These are phyloP conservation scores for Mortierella sp. DNA, from an alignment of 371 early-diverging fungal genomes.

Conservation along the genomic window DNA sequence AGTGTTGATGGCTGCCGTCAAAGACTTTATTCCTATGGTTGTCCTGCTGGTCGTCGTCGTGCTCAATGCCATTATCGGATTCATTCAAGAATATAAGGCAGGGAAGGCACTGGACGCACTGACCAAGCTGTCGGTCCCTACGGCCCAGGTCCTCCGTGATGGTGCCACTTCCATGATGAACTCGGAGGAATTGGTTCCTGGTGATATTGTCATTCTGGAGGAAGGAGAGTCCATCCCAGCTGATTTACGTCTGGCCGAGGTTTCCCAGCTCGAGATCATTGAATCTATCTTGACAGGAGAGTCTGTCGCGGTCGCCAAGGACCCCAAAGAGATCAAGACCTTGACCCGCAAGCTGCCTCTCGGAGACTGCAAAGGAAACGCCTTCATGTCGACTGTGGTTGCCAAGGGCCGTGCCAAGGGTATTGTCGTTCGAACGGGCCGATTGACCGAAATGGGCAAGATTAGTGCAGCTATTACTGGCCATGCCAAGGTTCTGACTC, in stretches of 20 bases:
- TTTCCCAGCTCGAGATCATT: conserved; percentile 80
- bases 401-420: conserved; percentile 86
- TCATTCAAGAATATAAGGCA: conserved; percentile 78
- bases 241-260: conserved; percentile 79
- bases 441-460: conserved; percentile 81
- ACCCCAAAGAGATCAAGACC: conserved; percentile 65
- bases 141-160: conserved; percentile 79
- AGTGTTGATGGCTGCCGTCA: conserved; percentile 81
- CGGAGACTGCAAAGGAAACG: conserved; percentile 87
- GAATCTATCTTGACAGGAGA: conserved; percentile 88
- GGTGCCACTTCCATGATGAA: conserved; percentile 65
- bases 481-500: conserved; percentile 70
- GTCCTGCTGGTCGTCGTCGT: conserved; percentile 80
- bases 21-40: conserved; percentile 79
- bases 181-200: conserved; percentile 73
- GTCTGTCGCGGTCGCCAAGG: conserved; percentile 73
- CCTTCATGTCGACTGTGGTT: conserved; percentile 89
- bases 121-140: conserved; percentile 72
- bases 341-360: conserved; percentile 77
- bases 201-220: conserved; percentile 77
- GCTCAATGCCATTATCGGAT: conserved; percentile 77
- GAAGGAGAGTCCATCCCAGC: conserved; percentile 83
- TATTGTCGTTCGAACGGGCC: conserved; percentile 85
- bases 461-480: conserved; percentile 82
- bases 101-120: conserved; percentile 73